These are phyloP conservation scores for Coriolopsis trogii DNA, from an alignment of 1,284 basidiomycete genomes.

Conservation along the genomic window DNA sequence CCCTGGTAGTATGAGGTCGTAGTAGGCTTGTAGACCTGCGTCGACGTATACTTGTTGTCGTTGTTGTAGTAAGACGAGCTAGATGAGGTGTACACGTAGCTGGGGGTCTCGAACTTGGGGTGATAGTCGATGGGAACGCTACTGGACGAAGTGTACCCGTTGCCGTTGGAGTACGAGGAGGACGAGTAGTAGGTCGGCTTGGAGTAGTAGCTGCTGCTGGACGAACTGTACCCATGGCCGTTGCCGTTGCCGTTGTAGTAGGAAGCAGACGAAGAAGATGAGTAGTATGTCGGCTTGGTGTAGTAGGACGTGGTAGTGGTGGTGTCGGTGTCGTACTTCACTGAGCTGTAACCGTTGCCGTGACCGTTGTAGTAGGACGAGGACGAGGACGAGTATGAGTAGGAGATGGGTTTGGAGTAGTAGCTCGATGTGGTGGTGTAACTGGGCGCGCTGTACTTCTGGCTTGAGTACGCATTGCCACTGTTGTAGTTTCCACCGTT, in stretches of 20 bases:
- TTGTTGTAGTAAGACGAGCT: not conserved
- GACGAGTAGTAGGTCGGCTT: conserved; percentile 1
- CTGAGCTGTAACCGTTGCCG: not conserved
- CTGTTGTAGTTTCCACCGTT: no score
- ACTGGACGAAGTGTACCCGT: not conserved
- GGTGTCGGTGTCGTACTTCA: not conserved
- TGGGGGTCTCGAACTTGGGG: not conserved
- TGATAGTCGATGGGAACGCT: no score
- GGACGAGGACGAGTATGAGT: not conserved
- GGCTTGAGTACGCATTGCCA: not conserved
- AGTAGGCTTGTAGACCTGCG: not conserved
- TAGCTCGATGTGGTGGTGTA: not conserved
- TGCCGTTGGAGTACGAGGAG: not conserved
- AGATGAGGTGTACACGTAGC: not conserved
- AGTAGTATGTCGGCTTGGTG: not conserved
- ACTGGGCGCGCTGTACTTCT: no score
- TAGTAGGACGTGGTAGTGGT: not conserved
- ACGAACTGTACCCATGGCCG: not conserved
- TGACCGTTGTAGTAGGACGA: not conserved
- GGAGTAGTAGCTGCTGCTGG: not conserved
- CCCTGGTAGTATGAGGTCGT: not conserved
- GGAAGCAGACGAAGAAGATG: not conserved
- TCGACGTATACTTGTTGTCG: not conserved
- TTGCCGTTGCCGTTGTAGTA: not conserved
- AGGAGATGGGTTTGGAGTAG: not conserved